Percentiles rank a stretch among this genome's conserved stretches.
Conservation (phyloP, 768 basidiomycete genomes). For the Strobilomyces dryophilus region DNA sequence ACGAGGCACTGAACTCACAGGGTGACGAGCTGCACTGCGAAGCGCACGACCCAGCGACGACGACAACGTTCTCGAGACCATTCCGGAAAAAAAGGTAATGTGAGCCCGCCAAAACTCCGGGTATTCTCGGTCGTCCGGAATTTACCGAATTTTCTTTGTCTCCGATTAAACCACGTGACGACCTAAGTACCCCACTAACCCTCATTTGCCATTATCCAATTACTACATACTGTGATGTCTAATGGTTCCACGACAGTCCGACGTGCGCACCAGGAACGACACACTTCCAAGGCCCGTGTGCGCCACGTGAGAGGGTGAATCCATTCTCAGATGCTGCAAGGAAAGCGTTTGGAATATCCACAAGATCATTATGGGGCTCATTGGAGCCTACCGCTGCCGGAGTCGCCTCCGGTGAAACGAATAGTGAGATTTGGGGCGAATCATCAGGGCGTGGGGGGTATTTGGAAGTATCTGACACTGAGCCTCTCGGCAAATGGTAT, state of each 20-base stretch:
- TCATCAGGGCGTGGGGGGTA: slow-evolving; percentile 1
- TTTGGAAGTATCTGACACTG: neutral
- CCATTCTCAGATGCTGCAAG: slow-evolving; percentile 55
- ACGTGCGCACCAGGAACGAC: slow-evolving; percentile 33
- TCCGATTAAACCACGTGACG: slow-evolving; percentile 18
- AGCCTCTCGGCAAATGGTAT: slow-evolving; percentile 35
- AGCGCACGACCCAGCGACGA: slow-evolving; percentile 40
- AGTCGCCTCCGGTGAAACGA: slow-evolving; percentile 20
- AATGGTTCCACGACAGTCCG: slow-evolving; percentile 15
- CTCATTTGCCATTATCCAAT: too few relatives aligned
- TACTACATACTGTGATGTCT: too few relatives aligned
- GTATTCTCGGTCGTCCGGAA: slow-evolving; percentile 30
- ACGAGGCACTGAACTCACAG: slow-evolving; percentile 25
- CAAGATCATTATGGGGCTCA: neutral
- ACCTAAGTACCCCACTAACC: too few relatives aligned
- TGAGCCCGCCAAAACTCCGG: slow-evolving; percentile 20
- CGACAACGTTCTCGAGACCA: slow-evolving; percentile 46
- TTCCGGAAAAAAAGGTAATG: slow-evolving; percentile 29
- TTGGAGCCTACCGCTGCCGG: neutral
- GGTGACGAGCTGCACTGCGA: slow-evolving; percentile 34
- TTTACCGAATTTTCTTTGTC: slow-evolving; percentile 23
- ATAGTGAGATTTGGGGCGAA: slow-evolving; percentile 20
- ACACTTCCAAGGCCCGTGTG: slow-evolving; percentile 39
- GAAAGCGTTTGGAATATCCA: slow-evolving; percentile 28
- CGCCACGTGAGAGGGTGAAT: slow-evolving; percentile 35